Evolutionary conservation across 2,329 filamentous ascomycete genomes (phyloP).

Genomic region (Penicillium glabrum): DNA sequence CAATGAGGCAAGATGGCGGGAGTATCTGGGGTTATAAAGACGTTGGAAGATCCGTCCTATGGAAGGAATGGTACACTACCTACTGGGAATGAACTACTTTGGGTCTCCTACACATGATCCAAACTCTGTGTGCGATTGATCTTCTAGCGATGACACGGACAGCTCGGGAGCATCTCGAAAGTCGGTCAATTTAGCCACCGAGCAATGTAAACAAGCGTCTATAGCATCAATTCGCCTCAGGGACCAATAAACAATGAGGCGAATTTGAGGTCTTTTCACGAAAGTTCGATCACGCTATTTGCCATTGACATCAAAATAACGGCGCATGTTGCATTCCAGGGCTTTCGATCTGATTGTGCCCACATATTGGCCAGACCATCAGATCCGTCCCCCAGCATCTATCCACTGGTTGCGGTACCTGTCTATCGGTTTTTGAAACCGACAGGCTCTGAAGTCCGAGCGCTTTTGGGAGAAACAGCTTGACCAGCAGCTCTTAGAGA

Average conservation of each 20-base stretch:
- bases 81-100: conserved; percentile 2
- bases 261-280: conserved; percentile 16
- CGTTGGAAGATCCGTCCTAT: conserved; percentile 8
- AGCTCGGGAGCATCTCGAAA: background rate
- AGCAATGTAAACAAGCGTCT: background rate
- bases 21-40: conserved; percentile 12
- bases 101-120: conserved; percentile 9
- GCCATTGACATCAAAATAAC: conserved; percentile 13
- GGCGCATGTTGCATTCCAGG: conserved; percentile 10
- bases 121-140: conserved; percentile 6
- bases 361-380: conserved; percentile 12
- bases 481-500: background rate
- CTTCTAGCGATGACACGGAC: conserved; percentile 12
- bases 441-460: conserved; percentile 18
- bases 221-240: conserved; percentile 10
- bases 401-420: conserved; percentile 5
- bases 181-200: conserved; percentile 16
- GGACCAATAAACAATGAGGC: conserved; percentile 9
- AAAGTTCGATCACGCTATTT: conserved; percentile 9
- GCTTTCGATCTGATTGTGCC: background rate
- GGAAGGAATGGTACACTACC: conserved; percentile 4
- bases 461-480: background rate
- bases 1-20: conserved; percentile 1
- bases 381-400: conserved; percentile 6
- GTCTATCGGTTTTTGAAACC: conserved; percentile 18